A percentile compares a stretch with the other conserved stretches of the same genome.
These are phyloP conservation scores for Alternaria burnsii DNA, from an alignment of 2,329 filamentous ascomycete genomes.

Conservation along the genomic window DNA sequence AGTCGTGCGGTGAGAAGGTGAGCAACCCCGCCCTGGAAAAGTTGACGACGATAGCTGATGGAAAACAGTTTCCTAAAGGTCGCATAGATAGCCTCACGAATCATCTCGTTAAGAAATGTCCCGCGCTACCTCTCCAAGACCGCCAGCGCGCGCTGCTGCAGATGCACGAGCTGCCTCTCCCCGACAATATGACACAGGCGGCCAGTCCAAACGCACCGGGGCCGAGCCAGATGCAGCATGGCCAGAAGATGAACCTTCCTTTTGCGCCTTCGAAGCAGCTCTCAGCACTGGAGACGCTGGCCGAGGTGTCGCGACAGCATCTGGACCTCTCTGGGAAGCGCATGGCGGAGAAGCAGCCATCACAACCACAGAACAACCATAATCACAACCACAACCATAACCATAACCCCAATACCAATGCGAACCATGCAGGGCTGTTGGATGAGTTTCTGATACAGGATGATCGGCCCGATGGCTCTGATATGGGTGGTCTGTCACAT, in stretches of 20 bases:
- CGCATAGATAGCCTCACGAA: slow-evolving; percentile 82
- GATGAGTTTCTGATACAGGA: slow-evolving; percentile 52
- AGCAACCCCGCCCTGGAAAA: slow-evolving; percentile 27
- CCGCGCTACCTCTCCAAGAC: slow-evolving; percentile 76
- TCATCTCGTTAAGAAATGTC: slow-evolving; percentile 88
- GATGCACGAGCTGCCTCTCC: slow-evolving; percentile 70
- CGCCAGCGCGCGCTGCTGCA: slow-evolving; percentile 78
- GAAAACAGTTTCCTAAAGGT: slow-evolving; percentile 77
- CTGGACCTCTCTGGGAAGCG: slow-evolving; percentile 65
- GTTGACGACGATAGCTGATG: slow-evolving; percentile 31
- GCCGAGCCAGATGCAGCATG: slow-evolving; percentile 32
- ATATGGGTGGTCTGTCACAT: slow-evolving; percentile 36
- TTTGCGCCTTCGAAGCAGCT: slow-evolving; percentile 65
- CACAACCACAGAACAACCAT: slow-evolving; percentile 24
- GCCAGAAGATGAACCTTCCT: slow-evolving; percentile 52
- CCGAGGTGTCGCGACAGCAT: slow-evolving; percentile 82
- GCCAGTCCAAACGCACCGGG: slow-evolving; percentile 19
- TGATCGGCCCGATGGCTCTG: slow-evolving; percentile 44
- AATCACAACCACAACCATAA: not conserved
- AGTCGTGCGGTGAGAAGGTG: slow-evolving; percentile 79
- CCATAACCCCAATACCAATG: slow-evolving; percentile 14
- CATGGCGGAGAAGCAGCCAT: slow-evolving; percentile 44
- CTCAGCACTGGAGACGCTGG: slow-evolving; percentile 84
- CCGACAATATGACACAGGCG: slow-evolving; percentile 49
- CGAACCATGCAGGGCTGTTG: slow-evolving; percentile 40